These are phyloP conservation scores for Mycena leptocephala DNA, from an alignment of 768 basidiomycete genomes.

Conservation along the genomic window DNA sequence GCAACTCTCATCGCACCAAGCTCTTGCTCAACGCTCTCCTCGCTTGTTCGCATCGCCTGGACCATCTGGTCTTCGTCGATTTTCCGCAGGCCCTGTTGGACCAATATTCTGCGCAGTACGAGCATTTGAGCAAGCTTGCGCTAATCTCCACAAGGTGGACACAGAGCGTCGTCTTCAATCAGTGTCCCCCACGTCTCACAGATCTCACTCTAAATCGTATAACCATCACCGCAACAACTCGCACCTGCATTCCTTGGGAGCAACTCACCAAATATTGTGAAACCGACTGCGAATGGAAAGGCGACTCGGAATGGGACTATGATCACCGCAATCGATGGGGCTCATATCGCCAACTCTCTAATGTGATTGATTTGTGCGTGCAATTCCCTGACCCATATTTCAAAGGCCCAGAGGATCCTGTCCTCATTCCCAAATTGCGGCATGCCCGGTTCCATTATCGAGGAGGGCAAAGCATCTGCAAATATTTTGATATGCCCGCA, in stretches of 20 bases:
- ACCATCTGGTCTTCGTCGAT: neutral
- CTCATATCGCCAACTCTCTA: neutral
- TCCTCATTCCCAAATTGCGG: neutral
- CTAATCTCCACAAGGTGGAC: neutral
- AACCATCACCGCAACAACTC: neutral
- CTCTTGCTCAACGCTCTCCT: neutral
- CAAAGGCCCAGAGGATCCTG: neutral
- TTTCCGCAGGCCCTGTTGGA: neutral
- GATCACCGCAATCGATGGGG: neutral
- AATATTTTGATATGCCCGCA: neutral
- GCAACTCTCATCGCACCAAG: neutral
- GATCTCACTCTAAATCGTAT: neutral
- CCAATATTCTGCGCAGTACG: neutral
- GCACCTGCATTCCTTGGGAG: neutral
- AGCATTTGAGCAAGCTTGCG: neutral
- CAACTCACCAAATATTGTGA: slow-evolving; percentile 3
- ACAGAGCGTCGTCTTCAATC: neutral
- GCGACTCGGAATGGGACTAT: neutral
- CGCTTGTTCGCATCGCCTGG: neutral
- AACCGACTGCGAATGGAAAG: neutral
- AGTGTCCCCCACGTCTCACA: neutral
- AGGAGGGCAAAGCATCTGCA: neutral
- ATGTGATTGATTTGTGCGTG: neutral
- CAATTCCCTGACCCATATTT: neutral
- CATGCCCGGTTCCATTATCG: neutral